These are phyloP conservation scores for Leptodermis oblonga DNA, from an alignment of 257 asterid genomes.

Conservation along the genomic window DNA sequence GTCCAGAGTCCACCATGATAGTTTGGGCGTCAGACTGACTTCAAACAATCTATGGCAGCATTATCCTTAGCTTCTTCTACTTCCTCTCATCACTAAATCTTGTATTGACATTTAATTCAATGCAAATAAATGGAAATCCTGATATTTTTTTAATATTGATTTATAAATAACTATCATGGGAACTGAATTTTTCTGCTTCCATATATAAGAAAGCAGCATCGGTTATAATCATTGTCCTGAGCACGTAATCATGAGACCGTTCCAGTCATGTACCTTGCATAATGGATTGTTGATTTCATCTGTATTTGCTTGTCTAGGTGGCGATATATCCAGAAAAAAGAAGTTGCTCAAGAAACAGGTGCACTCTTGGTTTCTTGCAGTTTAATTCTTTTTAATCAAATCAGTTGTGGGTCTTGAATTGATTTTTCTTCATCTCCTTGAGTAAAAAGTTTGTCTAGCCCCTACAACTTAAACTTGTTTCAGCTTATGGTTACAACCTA, in stretches of 20 bases:
- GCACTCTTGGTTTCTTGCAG: background rate
- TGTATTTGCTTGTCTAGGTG: slow-evolving; percentile 48
- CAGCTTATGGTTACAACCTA: background rate
- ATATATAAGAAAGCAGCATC: background rate
- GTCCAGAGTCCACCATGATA: background rate
- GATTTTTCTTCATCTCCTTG: background rate
- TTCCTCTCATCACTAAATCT: background rate
- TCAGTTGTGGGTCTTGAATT: background rate
- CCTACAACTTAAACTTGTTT: background rate
- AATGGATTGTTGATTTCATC: background rate
- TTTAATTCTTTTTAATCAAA: background rate
- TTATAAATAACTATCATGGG: background rate
- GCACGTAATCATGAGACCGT: background rate
- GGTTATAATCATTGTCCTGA: background rate
- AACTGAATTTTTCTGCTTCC: background rate
- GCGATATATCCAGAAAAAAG: slow-evolving; percentile 92
- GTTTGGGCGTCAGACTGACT: background rate
- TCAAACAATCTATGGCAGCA: background rate
- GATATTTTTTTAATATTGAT: background rate
- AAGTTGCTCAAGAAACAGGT: slow-evolving; percentile 93
- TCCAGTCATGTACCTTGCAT: background rate
- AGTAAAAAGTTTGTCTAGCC: background rate
- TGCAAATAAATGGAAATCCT: no score
- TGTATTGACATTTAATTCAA: no score
- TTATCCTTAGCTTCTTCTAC: background rate